Base-by-base conservation (phyloP, 2,329 filamentous ascomycete species). In the Zopfia rhizophila region DNA sequence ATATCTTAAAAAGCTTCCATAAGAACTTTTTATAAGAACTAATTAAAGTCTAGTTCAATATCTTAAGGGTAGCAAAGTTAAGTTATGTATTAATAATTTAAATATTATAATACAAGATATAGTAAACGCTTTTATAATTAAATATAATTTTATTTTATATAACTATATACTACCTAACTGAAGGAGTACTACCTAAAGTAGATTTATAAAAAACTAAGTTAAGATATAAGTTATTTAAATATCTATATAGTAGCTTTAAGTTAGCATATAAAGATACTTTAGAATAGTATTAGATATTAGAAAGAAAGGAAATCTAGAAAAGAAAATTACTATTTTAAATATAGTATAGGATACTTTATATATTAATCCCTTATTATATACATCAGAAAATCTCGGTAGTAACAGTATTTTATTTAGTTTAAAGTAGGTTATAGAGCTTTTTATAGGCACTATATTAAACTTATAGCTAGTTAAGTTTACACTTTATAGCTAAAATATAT, bases 11-110 rank as follows among this genome's bases (percentile, higher is more conserved):
- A 2, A 63, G 36, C 1, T 35, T 41, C 12, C 54, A 46, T 27
- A 63, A 43, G 7, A 60, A 36, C 12, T 31, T 18, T 24, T 63
- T 43, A 11, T 63, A 49, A 10, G 45, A 25, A 19, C 45, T 51
- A 16, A 63, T 48, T 10, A 30, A 45, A 16, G 59, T 60, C 56
- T 58, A 63, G 8, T 48, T 13, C 12, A 51, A 59, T 16, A 43
- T 37, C 16, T 18, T 47, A n/a, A 48, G 24, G 1, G 22, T 4
- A 1, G 45, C 46, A n/a, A n/a, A n/a, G n/a, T n/a, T n/a, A 10
- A 60, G 43, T 29, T 40, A 32, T 30, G 52, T 46, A 31, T 61
- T 54, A 17, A 56, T 35, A 18, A 61, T 27, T 37, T 47, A 45
- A 28, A 58, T 58, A 33, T 58, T 38, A 24, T 49, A 45, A 16